Evolutionary conservation across 306 rosid species (phyloP).

Genomic region (Lathyrus oleraceus): DNA sequence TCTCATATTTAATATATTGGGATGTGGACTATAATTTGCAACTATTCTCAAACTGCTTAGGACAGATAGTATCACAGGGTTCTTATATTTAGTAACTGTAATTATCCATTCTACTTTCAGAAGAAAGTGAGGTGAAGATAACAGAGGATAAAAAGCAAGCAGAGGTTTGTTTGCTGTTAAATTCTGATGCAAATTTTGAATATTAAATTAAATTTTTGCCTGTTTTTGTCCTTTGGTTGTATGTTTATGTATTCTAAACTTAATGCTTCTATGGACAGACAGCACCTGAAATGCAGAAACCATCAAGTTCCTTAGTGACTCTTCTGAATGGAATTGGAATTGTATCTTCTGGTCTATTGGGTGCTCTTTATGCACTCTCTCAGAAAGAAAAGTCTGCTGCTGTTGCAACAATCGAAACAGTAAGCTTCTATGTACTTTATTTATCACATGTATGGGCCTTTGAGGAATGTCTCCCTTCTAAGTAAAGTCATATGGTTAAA

Average conservation of each 20-base stretch:
- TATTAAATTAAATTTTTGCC: conserved; percentile 34
- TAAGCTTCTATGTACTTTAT: conserved; percentile 46
- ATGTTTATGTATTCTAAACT: conserved; percentile 39
- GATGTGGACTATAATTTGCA: background rate
- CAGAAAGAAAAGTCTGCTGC: conserved; percentile 59
- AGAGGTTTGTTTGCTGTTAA: conserved; percentile 60
- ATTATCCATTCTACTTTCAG: conserved; percentile 47
- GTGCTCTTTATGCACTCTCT: conserved; percentile 66
- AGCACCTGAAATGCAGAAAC: conserved; percentile 39
- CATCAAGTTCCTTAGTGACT: conserved; percentile 48
- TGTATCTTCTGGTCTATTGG: conserved; percentile 65
- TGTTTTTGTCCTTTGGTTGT: conserved; percentile 29
- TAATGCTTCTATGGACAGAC: conserved; percentile 46
- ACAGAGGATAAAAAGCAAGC: conserved; percentile 46
- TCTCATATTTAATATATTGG: background rate
- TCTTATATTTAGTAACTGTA: conserved; percentile 26
- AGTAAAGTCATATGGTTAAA: background rate
- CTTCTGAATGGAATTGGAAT: conserved; percentile 69
- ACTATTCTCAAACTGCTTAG: conserved; percentile 3
- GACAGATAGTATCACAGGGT: background rate
- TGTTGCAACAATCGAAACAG: conserved; percentile 62
- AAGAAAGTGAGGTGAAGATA: conserved; percentile 51
- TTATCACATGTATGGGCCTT: conserved; percentile 28
- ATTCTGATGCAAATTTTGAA: conserved; percentile 31
- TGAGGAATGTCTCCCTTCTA: conserved; percentile 26